phyloP scores from a whole-genome alignment of 2,329 filamentous ascomycete species.

The Pseudogymnoascus sp. region DNA sequence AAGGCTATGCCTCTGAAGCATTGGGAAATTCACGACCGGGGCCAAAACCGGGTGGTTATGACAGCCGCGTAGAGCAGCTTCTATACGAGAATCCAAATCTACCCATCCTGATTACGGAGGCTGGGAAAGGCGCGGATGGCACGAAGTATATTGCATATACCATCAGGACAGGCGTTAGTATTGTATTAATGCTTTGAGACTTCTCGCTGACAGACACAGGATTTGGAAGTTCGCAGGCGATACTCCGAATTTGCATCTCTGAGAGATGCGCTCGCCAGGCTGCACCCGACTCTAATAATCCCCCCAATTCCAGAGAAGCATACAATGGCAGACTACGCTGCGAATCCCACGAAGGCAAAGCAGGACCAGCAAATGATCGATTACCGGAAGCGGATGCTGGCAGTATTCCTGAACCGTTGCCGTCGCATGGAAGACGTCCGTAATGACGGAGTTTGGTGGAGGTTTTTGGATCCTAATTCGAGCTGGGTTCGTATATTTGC shows the following conservation, averaged over 20 bases:
- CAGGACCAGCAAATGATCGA: constrained; percentile 97
- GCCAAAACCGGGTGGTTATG: constrained; percentile 78
- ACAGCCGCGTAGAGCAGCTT: constrained; percentile 94
- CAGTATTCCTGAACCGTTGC: constrained; percentile 91
- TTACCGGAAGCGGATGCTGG: constrained; percentile 90
- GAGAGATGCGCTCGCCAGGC: constrained; percentile 76
- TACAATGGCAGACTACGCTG: constrained; percentile 96
- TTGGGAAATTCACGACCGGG: constrained; percentile 43
- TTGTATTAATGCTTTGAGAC: background rate
- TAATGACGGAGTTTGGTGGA: constrained; percentile 94
- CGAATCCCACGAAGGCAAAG: constrained; percentile 95
- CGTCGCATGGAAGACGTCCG: constrained; percentile 85
- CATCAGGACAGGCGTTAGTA: constrained; percentile 77
- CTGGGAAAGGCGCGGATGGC: constrained; percentile 89
- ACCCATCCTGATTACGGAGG: constrained; percentile 85
- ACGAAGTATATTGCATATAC: constrained; percentile 96
- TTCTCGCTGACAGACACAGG: constrained; percentile 44
- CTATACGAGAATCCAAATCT: constrained; percentile 90
- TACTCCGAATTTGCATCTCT: constrained; percentile 97
- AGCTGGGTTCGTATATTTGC: constrained; percentile 61
- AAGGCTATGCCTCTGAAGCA: constrained; percentile 37
- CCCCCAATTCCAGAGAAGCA: constrained; percentile 98
- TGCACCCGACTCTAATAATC: constrained; percentile 92
- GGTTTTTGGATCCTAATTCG: constrained; percentile 93
- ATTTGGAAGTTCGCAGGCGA: constrained; percentile 86